Conservation (phyloP, 352 stramenopile genomes). For the Globisporangium megalacanthum region DNA sequence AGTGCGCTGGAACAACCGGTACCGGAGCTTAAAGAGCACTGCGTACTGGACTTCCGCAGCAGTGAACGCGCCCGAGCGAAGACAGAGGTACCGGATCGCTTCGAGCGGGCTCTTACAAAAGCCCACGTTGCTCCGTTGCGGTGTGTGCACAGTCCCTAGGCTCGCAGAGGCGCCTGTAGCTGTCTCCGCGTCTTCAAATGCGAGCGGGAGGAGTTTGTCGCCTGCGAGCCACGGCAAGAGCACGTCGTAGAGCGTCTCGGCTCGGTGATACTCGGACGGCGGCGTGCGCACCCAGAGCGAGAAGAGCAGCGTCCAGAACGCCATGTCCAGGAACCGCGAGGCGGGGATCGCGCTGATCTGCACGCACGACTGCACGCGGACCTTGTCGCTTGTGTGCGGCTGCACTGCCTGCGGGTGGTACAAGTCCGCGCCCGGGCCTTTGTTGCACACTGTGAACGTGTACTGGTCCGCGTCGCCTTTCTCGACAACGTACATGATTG, state of each 20-base stretch:
- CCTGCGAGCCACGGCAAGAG: conserved; percentile 82
- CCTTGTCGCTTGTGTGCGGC: conserved; percentile 33
- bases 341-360: conserved; percentile 56
- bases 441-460: conserved; percentile 87
- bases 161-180: conserved; percentile 24
- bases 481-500: conserved; percentile 82
- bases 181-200: conserved; percentile 33
- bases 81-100: conserved; percentile 63
- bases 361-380: conserved; percentile 75
- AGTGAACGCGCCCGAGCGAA: conserved; percentile 50
- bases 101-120: conserved; percentile 84
- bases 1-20: conserved; percentile 56
- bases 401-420: conserved; percentile 53
- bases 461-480: conserved; percentile 52
- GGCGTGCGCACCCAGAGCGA: conserved; percentile 83
- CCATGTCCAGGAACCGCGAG: conserved; percentile 72
- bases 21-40: conserved; percentile 65
- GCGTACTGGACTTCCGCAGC: conserved; percentile 58
- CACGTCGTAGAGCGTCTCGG: conserved; percentile 88
- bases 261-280: conserved; percentile 81
- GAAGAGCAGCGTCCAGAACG: conserved; percentile 81
- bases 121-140: conserved; percentile 66
- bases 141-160: conserved; percentile 39
- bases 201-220: conserved; percentile 65
- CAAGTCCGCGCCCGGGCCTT: conserved; percentile 76